Evolutionary conservation across 768 basidiomycete species (phyloP).

Genomic region (Kwoniella shandongensis): DNA sequence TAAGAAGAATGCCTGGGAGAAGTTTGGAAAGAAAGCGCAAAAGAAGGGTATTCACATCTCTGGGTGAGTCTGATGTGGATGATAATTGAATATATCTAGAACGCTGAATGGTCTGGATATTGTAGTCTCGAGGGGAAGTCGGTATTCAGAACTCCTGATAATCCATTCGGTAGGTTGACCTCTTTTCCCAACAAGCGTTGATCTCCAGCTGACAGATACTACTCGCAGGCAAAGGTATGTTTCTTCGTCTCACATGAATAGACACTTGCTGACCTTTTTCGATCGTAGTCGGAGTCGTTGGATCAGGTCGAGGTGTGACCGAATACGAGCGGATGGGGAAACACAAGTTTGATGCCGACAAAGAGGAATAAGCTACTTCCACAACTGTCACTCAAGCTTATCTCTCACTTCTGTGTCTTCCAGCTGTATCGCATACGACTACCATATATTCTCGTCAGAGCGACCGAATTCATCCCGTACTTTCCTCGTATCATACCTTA

Average conservation of each 20-base stretch:
- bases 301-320: slow-evolving; percentile 51
- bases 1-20: slow-evolving; percentile 54
- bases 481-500: background rate
- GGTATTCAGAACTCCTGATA: slow-evolving; percentile 51
- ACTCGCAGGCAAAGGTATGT: slow-evolving; percentile 31
- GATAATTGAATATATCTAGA: background rate
- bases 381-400: background rate
- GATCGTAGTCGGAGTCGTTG: slow-evolving; percentile 51
- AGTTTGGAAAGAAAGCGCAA: slow-evolving; percentile 54
- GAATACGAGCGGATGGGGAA: slow-evolving; percentile 52
- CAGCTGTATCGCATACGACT: background rate
- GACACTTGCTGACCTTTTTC: slow-evolving; percentile 8
- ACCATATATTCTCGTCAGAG: too few species aligned
- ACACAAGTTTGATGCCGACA: slow-evolving; percentile 50
- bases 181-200: background rate
- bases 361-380: slow-evolving; percentile 25
- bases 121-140: slow-evolving; percentile 51
- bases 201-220: slow-evolving; percentile 2
- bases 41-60: slow-evolving; percentile 55
- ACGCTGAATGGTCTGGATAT: slow-evolving; percentile 2
- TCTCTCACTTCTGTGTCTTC: slow-evolving; percentile 1
- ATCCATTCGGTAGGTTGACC: slow-evolving; percentile 45
- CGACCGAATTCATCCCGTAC: background rate
- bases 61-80: slow-evolving; percentile 34
- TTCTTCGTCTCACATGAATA: background rate